phyloP scores from a whole-genome alignment of 164 flowering plant species.

The Piper longum region DNA sequence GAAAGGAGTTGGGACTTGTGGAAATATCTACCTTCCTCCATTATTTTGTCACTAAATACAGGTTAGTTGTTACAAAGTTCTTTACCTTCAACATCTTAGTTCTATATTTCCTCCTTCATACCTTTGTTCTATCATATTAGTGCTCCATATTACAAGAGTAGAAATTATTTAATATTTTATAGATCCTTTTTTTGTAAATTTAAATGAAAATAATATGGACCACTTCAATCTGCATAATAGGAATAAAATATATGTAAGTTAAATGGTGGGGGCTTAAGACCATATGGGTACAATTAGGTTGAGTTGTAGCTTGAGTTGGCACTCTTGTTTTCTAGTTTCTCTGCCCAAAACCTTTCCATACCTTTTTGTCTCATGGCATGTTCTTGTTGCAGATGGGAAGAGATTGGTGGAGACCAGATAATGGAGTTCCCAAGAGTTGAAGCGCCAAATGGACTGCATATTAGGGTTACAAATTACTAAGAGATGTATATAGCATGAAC shows the following conservation, averaged over 20 bases:
- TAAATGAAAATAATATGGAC: no score
- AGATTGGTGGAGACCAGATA: slow-evolving; percentile 28
- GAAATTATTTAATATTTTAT: no score
- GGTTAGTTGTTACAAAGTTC: slow-evolving; percentile 19
- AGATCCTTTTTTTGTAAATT: no score
- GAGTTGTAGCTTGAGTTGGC: not conserved
- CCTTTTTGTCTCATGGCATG: not conserved
- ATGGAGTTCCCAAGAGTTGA: slow-evolving; percentile 22
- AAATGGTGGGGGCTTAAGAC: no score
- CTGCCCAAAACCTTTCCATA: not conserved
- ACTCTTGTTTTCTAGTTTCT: not conserved
- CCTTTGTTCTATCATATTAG: no score
- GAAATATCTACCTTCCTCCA: slow-evolving; percentile 71
- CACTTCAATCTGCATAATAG: no score
- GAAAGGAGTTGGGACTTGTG: slow-evolving; percentile 74
- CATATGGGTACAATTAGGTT: no score
- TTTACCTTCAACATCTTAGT: no score
- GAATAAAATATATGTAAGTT: no score
- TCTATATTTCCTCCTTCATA: no score
- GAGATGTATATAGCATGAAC: not conserved
- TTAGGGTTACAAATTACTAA: slow-evolving; percentile 23
- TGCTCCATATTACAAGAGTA: no score
- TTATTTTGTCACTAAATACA: slow-evolving; percentile 74
- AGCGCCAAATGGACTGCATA: slow-evolving; percentile 26
- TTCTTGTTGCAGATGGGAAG: slow-evolving; percentile 42